These are phyloP conservation scores for Solanum peruvianum DNA, from an alignment of 257 asterid species.

Conservation along the genomic window DNA sequence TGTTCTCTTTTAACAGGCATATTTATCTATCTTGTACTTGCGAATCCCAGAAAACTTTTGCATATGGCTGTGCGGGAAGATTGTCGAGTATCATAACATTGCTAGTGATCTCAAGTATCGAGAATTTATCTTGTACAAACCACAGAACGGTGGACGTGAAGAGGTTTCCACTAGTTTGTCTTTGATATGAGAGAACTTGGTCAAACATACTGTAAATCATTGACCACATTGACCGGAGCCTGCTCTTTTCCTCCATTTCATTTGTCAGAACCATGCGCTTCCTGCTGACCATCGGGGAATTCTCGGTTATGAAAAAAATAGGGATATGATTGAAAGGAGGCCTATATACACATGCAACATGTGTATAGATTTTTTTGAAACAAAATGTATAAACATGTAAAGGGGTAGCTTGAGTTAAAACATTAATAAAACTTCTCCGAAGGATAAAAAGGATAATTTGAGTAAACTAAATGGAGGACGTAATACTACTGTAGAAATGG, in stretches of 20 bases:
- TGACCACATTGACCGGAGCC: background rate
- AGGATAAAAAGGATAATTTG: background rate
- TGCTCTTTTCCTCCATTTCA: background rate
- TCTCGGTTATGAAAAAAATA: background rate
- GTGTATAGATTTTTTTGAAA: background rate
- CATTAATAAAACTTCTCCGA: background rate
- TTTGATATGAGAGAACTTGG: background rate
- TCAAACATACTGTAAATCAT: background rate
- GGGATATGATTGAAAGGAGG: background rate
- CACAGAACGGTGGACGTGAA: slow-evolving; percentile 46
- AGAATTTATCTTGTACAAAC: slow-evolving; percentile 65
- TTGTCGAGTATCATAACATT: slow-evolving; percentile 58
- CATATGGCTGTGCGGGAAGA: slow-evolving; percentile 57
- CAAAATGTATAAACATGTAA: background rate
- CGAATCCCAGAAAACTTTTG: slow-evolving; percentile 41
- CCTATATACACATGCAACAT: background rate
- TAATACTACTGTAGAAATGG: background rate
- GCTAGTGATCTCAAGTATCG: slow-evolving; percentile 72
- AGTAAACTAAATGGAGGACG: background rate
- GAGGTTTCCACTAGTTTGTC: slow-evolving; percentile 10
- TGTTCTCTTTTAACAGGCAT: slow-evolving; percentile 49
- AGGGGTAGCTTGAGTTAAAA: background rate
- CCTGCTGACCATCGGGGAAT: background rate
- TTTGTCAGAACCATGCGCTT: background rate
- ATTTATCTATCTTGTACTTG: slow-evolving; percentile 71